Evolutionary conservation across 73 alveolate genomes (phyloP), one percentile per base, ranked within the genome.

Genomic region (Durusdinium trenchii): DNA sequence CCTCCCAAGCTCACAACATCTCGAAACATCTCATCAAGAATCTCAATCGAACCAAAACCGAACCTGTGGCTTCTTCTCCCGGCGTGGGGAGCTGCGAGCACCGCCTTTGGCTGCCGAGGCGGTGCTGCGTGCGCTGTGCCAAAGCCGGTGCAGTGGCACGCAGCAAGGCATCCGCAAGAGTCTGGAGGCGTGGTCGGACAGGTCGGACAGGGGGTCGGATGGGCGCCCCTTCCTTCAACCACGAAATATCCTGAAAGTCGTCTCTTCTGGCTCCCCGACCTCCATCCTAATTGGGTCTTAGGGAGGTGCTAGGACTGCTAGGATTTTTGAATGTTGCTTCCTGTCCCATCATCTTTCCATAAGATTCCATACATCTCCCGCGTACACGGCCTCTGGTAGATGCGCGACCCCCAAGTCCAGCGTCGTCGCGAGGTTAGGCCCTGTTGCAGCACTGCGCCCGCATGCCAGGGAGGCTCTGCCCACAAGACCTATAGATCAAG

Each of bases 401-500:
- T 28, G 48, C 92, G 50, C 30, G 84, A 57, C 36, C 92, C 42
- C 84, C 73, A 61, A 38, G 61, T 64, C 95, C 95, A 87, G 35
- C 42, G 95, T 4, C 84, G 30, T 14, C 79, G 95, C 3, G 83
- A 60, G 6, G 95, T 87, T 48, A 87, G 64, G 85, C 95, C 95
- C 36, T 45, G 42, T n/a, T 64, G 60, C 28, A 87, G 83, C n/a
- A 62, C 95, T 35, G 84, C 20, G 48, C 84, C 95, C 5, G 95
- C 84, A 54, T 32, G 40, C 95, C 95, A 87, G 50, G 95, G 95
- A 57, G 95, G 95, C 67, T 87, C 95, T 14, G 18, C 95, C 95
- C 95, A 87, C 26, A 87, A 62, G 36, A 87, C 95, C 95, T 87
- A 60, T 16, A 40, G 32, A 36, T n/a, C 51, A n/a, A n/a, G n/a